phyloP scores from a whole-genome alignment of 139 green algal species.

The Tetradesmus obliquus region DNA sequence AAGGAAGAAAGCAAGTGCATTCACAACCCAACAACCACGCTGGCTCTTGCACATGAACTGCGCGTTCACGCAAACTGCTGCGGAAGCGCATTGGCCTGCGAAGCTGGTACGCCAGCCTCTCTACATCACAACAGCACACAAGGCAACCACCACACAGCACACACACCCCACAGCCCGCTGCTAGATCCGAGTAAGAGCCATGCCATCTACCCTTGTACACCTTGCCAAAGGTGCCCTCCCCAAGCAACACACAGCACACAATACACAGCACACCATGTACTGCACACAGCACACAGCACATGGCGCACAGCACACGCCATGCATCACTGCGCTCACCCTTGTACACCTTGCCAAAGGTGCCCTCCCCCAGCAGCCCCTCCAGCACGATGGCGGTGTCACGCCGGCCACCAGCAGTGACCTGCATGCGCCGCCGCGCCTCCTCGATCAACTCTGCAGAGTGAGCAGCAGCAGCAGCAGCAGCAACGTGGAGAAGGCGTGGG shows the following conservation, averaged over 20 bases:
- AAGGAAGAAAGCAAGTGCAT: no score
- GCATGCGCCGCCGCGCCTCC: slow-evolving; percentile 41
- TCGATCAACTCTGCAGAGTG: slow-evolving; percentile 49
- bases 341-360: slow-evolving; percentile 49
- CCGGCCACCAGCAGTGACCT: not conserved
- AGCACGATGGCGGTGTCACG: not conserved
- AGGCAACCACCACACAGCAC: no score
- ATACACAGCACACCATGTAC: not conserved
- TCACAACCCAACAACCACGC: not conserved
- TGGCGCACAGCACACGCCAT: not conserved
- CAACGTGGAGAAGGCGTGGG: no score
- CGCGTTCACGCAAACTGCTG: no score
- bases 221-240: slow-evolving; percentile 43
- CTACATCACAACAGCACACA: no score
- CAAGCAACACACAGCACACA: slow-evolving; percentile 32
- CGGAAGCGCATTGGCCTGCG: no score
- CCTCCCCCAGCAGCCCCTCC: slow-evolving; percentile 13
- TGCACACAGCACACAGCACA: not conserved
- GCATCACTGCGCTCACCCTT: not conserved
- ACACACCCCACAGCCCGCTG: no score
- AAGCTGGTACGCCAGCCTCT: no score
- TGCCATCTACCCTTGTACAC: slow-evolving; percentile 28
- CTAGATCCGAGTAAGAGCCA: no score
- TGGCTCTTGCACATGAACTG: no score
- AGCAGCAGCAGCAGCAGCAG: slow-evolving; percentile 21